Evolutionary conservation across 257 asterid genomes (phyloP), one percentile per base, ranked within the genome.

Genomic region (Solanum dulcamara): DNA sequence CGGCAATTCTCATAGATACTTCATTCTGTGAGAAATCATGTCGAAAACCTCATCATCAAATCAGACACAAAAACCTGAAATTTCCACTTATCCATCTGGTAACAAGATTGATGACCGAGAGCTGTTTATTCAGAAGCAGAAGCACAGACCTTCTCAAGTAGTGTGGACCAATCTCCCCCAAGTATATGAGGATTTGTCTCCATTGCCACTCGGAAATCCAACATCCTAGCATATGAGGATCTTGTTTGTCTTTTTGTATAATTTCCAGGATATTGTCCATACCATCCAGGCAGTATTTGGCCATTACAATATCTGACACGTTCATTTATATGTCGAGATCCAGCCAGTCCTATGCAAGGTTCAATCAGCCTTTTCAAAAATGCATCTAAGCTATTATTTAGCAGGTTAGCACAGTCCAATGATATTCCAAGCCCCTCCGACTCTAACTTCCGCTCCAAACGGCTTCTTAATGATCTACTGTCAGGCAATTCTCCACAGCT

Each of bases 201-300:
- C 93, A 94, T 88, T 22, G 97, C 96, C 55, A 94, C 94, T 71
- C 93, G 94, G 80, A 93, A 96, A 86, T 94, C 99, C 70, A 87
- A 85, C 92, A 91, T 84, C 70, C 90, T 89, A 53, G 84, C 89
- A 55, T 22, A 28, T 2, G 84, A 38, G 32, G 88, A 86, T 68
- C 38, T 86, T 8, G 17, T 72, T 50, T 68, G 88, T 81, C 79
- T 84, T 81, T 77, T 87, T 68, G 86, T 62, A 55, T 37, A 59
- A 38, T 85, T 74, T 33, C 86, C 88, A 12, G 87, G 89, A 22
- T 81, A 81, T 33, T 60, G 32, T n/a, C 84, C 75, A 38, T 86
- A 86, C 33, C 57, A 68, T 81, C 83, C 89, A 51, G 92, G 44
- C 20, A 75, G 40, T 66, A 40, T 80, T 37, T 67, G 91, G 79